Conservation (phyloP, 2,329 filamentous ascomycete species). For the Fusarium sp. region DNA sequence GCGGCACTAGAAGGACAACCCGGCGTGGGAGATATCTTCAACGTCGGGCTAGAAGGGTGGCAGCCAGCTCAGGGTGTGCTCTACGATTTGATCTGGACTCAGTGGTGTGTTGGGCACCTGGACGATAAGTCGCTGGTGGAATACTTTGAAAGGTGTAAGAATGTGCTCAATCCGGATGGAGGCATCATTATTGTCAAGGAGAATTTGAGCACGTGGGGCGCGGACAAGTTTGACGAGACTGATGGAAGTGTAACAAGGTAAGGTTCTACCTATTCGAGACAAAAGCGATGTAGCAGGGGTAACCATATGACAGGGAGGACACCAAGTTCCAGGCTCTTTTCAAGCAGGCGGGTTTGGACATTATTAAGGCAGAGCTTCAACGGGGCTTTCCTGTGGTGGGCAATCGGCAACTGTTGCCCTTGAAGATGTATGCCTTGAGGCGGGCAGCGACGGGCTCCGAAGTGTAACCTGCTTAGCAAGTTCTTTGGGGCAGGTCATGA, state of each 20-base stretch:
- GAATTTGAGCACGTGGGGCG: conserved; percentile 66
- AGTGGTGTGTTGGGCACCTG: conserved; percentile 87
- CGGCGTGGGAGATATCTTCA: background rate
- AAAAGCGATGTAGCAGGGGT: background rate
- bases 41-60: background rate
- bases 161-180: conserved; percentile 43
- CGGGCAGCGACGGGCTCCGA: background rate
- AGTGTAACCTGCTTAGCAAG: background rate
- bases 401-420: background rate
- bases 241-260: conserved; percentile 79
- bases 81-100: conserved; percentile 86
- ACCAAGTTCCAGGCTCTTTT: background rate
- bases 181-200: conserved; percentile 60
- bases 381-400: background rate
- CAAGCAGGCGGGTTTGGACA: background rate
- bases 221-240: conserved; percentile 74
- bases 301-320: background rate
- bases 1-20: background rate
- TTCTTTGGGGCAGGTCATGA: background rate
- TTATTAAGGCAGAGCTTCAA: background rate
- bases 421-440: background rate
- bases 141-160: conserved; percentile 69
- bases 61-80: conserved; percentile 49
- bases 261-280: too few relatives aligned
- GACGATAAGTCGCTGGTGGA: conserved; percentile 74